phyloP scores from a whole-genome alignment of 108 stramenopile species.

The Cyclotella choctawhatcheeana region DNA sequence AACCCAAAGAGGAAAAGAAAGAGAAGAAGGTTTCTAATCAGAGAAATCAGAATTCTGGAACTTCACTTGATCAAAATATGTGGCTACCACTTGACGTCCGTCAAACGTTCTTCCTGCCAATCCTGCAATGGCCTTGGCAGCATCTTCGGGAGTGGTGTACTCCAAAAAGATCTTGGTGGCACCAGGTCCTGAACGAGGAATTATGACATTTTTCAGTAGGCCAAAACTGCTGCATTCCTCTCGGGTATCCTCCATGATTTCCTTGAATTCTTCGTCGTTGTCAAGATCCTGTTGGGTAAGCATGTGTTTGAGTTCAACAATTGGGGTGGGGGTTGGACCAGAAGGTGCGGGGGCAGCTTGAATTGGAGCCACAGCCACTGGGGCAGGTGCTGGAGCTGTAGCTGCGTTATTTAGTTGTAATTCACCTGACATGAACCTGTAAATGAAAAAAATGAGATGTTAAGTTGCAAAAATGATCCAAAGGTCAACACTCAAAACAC shows the following conservation, averaged over 20 bases:
- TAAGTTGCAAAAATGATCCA: neutral
- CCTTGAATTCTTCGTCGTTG: constrained; percentile 84
- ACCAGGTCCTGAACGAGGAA: constrained; percentile 81
- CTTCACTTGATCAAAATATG: constrained; percentile 76
- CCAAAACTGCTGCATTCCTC: constrained; percentile 93
- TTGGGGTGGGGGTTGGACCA: constrained; percentile 49
- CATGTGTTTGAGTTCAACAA: constrained; percentile 93
- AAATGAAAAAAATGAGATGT: neutral
- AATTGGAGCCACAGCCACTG: constrained; percentile 24
- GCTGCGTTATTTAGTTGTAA: constrained; percentile 52
- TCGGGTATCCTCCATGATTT: constrained; percentile 92
- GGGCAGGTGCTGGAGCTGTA: constrained; percentile 12
- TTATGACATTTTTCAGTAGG: constrained; percentile 74
- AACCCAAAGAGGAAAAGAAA: constrained; percentile 7
- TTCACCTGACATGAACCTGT: constrained; percentile 81
- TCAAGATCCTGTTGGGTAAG: constrained; percentile 80
- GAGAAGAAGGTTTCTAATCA: constrained; percentile 1
- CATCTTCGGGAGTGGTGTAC: constrained; percentile 73
- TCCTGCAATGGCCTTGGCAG: constrained; percentile 72
- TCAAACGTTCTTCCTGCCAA: constrained; percentile 87
- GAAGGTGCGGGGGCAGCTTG: constrained; percentile 41
- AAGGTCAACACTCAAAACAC: too few species aligned
- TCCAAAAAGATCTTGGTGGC: constrained; percentile 88
- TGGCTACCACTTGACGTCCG: constrained; percentile 76
- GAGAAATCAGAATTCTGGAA: constrained; percentile 62